Conservation (phyloP, 305 asterid species). For the Fraxinus dipetala region DNA sequence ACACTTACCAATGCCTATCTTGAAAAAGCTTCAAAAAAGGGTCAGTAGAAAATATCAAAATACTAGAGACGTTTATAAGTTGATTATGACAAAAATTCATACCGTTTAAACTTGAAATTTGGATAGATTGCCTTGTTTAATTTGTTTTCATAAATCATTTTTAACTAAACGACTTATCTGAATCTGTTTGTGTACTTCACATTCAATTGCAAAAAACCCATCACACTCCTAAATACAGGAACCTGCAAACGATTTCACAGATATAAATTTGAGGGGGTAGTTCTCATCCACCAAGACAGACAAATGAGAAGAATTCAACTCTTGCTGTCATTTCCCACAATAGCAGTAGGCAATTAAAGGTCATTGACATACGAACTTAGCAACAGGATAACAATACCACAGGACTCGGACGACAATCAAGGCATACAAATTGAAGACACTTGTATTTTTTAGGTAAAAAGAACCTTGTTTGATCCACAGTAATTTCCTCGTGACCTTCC, state of each 20-base stretch:
- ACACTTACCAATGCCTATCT: no score
- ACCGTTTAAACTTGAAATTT: background rate
- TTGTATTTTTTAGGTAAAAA: background rate
- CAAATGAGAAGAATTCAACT: background rate
- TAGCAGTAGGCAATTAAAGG: background rate
- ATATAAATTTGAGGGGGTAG: background rate
- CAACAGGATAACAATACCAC: background rate
- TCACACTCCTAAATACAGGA: background rate
- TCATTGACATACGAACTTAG: background rate
- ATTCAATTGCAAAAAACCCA: background rate
- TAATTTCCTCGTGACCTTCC: constrained; percentile 24
- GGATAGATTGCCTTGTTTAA: background rate
- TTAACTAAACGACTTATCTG: background rate
- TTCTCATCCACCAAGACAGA: background rate
- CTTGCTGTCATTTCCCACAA: background rate
- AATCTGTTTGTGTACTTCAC: background rate
- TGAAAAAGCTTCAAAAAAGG: background rate
- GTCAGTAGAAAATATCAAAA: background rate
- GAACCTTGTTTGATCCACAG: background rate
- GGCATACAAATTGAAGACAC: background rate
- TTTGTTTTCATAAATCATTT: background rate
- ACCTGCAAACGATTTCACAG: background rate
- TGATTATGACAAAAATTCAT: background rate
- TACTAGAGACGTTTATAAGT: background rate
- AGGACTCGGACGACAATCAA: background rate